These are phyloP conservation scores for Xerocomellus dryophilus DNA, from an alignment of 768 basidiomycete genomes.

Conservation along the genomic window DNA sequence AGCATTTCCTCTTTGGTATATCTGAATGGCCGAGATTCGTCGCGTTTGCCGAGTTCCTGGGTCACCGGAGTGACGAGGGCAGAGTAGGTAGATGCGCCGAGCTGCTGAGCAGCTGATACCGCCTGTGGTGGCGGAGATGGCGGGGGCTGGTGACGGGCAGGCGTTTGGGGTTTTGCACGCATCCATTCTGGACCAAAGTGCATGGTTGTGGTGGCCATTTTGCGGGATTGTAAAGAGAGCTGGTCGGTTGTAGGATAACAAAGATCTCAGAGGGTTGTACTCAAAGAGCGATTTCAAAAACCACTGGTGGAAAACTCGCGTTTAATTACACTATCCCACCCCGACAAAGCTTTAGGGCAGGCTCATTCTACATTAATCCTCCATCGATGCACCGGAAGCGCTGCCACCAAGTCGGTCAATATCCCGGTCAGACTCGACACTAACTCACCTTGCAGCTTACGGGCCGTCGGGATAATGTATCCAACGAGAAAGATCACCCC, in stretches of 20 bases:
- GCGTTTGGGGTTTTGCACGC: constrained; percentile 69
- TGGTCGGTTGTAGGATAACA: background rate
- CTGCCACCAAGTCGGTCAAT: constrained; percentile 36
- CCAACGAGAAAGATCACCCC: constrained; percentile 71
- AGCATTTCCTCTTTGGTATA: constrained; percentile 86
- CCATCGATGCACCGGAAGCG: constrained; percentile 69
- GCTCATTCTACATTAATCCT: constrained; percentile 47
- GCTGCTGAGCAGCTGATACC: constrained; percentile 41
- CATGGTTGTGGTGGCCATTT: constrained; percentile 65
- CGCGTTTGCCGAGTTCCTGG: constrained; percentile 52
- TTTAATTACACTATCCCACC: constrained; percentile 15
- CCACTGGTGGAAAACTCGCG: constrained; percentile 25
- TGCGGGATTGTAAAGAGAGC: constrained; percentile 17
- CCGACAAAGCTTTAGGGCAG: constrained; percentile 33
- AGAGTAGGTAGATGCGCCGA: constrained; percentile 71
- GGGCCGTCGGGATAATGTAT: constrained; percentile 82
- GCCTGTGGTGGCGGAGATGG: constrained; percentile 57
- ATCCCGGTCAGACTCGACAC: background rate
- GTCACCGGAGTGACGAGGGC: constrained; percentile 48
- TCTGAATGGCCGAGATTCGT: constrained; percentile 74
- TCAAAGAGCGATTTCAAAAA: constrained; percentile 21
- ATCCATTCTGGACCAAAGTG: constrained; percentile 95
- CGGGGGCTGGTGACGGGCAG: constrained; percentile 50
- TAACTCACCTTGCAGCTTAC: constrained; percentile 76
- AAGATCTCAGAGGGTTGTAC: constrained; percentile 1